Evolutionary conservation across 2,329 filamentous ascomycete genomes (phyloP).

Genomic region (Cladosporium sp.): DNA sequence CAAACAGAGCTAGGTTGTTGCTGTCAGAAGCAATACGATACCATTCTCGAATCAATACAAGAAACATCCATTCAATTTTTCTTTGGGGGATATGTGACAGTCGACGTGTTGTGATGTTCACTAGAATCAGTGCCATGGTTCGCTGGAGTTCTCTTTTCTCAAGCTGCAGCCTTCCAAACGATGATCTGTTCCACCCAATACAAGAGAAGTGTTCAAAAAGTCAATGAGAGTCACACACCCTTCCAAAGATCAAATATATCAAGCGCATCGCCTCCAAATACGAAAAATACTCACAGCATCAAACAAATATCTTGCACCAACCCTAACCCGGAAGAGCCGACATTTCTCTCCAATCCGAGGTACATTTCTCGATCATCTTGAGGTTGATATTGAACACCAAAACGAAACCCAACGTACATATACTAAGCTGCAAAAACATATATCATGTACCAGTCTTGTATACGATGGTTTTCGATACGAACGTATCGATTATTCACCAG

Average conservation of each 20-base stretch:
- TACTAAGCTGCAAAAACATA: not conserved
- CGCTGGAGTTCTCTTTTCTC: not conserved
- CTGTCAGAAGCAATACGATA: not conserved
- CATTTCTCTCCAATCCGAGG: not conserved
- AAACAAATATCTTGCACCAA: not conserved
- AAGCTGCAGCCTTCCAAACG: not conserved
- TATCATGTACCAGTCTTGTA: not conserved
- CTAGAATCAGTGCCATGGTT: not conserved
- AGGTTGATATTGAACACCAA: not conserved
- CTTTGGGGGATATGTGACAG: too few relatives aligned
- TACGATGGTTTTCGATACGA: too few relatives aligned
- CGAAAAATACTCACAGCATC: not conserved
- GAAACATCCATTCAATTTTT: too few relatives aligned
- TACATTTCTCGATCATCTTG: too few relatives aligned
- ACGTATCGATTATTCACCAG: too few relatives aligned
- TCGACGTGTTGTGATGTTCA: too few relatives aligned
- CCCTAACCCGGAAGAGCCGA: not conserved
- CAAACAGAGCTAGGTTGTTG: not conserved
- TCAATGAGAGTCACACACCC: not conserved
- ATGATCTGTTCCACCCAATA: not conserved
- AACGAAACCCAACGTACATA: not conserved
- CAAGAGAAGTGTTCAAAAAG: not conserved
- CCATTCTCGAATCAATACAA: not conserved
- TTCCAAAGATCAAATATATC: not conserved
- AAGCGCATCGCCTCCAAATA: not conserved